Evolutionary conservation across 2,329 filamentous ascomycete species (phyloP), one percentile per base, ranked within the genome.

Genomic region (Cordyceps javanica): DNA sequence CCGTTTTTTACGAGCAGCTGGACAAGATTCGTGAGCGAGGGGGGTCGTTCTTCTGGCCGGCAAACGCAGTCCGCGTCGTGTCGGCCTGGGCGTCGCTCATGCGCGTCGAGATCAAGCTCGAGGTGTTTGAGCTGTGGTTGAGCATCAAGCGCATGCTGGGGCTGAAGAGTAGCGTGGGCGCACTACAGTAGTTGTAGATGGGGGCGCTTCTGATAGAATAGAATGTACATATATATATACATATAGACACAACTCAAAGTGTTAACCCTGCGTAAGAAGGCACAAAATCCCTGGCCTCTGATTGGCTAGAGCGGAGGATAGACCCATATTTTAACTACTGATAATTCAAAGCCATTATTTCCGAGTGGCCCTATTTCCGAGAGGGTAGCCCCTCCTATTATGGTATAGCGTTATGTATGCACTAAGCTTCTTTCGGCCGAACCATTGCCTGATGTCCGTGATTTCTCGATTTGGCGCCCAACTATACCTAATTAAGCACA

Each of bases 1-100:
- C 85, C 2, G 85, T 89, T 0, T 83, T 85, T 62, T 72, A 83
- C 62, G 86, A 89, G 70, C 79, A 83, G 65, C 71, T 87, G 14
- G 85, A 88, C 58, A 72, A 78, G 57, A 79, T 88, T 55, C 71
- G 73, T 53, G 66, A 67, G 45, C 70, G 38, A 30, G 48, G 68
- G 11, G 83, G 83, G 2, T 83, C 82, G 41, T 65, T 85, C n/a
- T 66, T 83, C 32, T 82, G 81, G 76, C 84, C 83, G 9, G 67
- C 72, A 6, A 88, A 86, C 61, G 72, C 82, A 2, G 44, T 82
- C 19, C 71, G 78, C 3, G 69, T 85, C 48, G 61, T 86, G 8
- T 72, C 73, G 1, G 85, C 85, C 1, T 87, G 82, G 76, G 59
- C 82, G 58, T 77, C 79, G 1, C 85, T 80, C 63, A 67, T 84